Evolutionary conservation across 129 eudicot species (phyloP).

Genomic region (Lactuca sativa): DNA sequence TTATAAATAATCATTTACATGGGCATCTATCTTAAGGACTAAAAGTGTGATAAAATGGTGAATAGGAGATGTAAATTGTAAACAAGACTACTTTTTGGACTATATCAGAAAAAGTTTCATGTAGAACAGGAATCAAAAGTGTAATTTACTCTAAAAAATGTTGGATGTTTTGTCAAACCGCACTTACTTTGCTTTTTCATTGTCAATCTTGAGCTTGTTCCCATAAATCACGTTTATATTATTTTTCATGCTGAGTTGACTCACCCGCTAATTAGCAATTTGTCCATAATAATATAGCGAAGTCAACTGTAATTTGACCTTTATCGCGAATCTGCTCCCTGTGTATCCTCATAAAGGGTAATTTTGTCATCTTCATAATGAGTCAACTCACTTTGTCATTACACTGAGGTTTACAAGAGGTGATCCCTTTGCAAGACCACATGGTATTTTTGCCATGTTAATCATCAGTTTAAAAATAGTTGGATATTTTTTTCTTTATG

Average conservation of each 20-base stretch:
- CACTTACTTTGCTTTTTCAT: not conserved
- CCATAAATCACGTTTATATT: slow-evolving; percentile 1
- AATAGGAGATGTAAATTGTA: not conserved
- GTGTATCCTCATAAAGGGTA: not conserved
- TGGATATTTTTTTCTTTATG: too few species aligned
- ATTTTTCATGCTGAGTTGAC: slow-evolving; percentile 17
- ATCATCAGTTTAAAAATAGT: too few species aligned
- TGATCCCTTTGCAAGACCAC: too few species aligned
- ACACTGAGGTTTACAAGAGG: too few species aligned
- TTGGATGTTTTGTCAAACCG: not conserved
- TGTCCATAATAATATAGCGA: not conserved
- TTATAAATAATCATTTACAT: not conserved
- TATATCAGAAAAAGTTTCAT: not conserved
- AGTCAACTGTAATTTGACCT: too few species aligned
- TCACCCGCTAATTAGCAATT: not conserved
- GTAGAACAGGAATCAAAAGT: not conserved
- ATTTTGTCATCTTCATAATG: not conserved
- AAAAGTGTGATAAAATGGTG: not conserved
- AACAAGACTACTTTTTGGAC: not conserved
- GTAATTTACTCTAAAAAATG: too few species aligned
- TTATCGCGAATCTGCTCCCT: too few species aligned
- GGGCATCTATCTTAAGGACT: not conserved
- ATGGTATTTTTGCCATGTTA: too few species aligned
- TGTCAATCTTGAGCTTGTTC: not conserved
- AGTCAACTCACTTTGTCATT: too few species aligned